Conservation (phyloP, 352 stramenopile genomes). For the Pseudoperonospora humuli region DNA sequence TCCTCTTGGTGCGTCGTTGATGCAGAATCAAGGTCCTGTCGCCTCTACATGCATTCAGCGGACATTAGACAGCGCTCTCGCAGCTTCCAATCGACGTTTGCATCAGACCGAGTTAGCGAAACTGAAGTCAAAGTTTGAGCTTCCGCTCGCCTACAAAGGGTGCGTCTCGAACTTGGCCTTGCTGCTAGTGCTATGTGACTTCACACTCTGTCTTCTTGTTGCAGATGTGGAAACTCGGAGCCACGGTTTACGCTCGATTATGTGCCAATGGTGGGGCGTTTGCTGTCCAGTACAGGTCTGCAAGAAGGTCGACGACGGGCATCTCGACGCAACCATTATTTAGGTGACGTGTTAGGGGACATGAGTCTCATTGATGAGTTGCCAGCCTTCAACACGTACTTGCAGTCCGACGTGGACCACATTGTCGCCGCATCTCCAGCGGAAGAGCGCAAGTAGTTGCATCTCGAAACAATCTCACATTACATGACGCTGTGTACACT, state of each 20-base stretch:
- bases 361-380: conserved; percentile 60
- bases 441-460: conserved; percentile 8
- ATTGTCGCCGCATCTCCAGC: conserved; percentile 43
- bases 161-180: conserved; percentile 10
- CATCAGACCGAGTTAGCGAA: conserved; percentile 20
- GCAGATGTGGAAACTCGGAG: conserved; percentile 29
- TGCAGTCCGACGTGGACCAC: conserved; percentile 31
- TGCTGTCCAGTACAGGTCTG: conserved; percentile 38
- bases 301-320: conserved; percentile 54
- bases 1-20: conserved; percentile 12
- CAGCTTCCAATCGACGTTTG: conserved; percentile 10
- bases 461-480: conserved; percentile 1
- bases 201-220: conserved; percentile 8
- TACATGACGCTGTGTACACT: neutral
- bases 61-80: conserved; percentile 25
- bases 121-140: conserved; percentile 46
- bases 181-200: conserved; percentile 3
- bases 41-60: conserved; percentile 25
- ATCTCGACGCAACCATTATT: conserved; percentile 70
- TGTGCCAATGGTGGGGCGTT: conserved; percentile 54
- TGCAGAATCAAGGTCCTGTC: conserved; percentile 8
- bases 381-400: conserved; percentile 37
- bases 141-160: conserved; percentile 36
- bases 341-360: conserved; percentile 63
- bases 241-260: conserved; percentile 53